phyloP scores from a whole-genome alignment of 2,329 filamentous ascomycete species.

The Beauveria sp. region DNA sequence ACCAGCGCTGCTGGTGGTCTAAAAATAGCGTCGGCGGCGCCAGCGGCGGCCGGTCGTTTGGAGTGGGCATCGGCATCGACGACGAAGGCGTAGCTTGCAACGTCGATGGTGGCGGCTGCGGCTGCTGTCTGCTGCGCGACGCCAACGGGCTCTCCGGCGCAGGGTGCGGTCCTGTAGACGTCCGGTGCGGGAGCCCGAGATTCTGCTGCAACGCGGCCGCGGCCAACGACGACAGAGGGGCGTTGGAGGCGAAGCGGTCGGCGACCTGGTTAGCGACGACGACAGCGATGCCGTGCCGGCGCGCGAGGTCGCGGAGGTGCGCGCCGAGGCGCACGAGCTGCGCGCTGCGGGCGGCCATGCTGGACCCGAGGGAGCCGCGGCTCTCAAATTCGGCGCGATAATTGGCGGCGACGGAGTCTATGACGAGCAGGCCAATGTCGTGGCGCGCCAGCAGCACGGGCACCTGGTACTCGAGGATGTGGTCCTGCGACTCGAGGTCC shows the following conservation, averaged over 20 bases:
- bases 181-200: conserved; percentile 21
- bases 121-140: conserved; percentile 30
- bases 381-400: conserved; percentile 86
- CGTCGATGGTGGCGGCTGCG: conserved; percentile 22
- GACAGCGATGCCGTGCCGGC: conserved; percentile 66
- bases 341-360: conserved; percentile 67
- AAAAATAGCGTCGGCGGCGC: conserved; percentile 55
- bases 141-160: conserved; percentile 41
- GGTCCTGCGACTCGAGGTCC: conserved; percentile 90
- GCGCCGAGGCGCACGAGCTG: conserved; percentile 73
- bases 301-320: conserved; percentile 68
- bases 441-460: conserved; percentile 74
- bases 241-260: conserved; percentile 59
- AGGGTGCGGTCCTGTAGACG: not conserved
- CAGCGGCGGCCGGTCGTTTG: conserved; percentile 24
- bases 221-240: not conserved
- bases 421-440: conserved; percentile 70
- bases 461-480: conserved; percentile 88
- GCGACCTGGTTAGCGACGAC: conserved; percentile 95
- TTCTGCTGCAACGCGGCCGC: conserved; percentile 15
- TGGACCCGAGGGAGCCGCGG: conserved; percentile 30
- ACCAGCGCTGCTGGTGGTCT: conserved; percentile 88
- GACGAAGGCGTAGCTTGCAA: conserved; percentile 30
- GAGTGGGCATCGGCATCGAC: conserved; percentile 29
- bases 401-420: conserved; percentile 93